These are phyloP conservation scores for Nemania serpens DNA, from an alignment of 2,329 filamentous ascomycete species.

Conservation along the genomic window DNA sequence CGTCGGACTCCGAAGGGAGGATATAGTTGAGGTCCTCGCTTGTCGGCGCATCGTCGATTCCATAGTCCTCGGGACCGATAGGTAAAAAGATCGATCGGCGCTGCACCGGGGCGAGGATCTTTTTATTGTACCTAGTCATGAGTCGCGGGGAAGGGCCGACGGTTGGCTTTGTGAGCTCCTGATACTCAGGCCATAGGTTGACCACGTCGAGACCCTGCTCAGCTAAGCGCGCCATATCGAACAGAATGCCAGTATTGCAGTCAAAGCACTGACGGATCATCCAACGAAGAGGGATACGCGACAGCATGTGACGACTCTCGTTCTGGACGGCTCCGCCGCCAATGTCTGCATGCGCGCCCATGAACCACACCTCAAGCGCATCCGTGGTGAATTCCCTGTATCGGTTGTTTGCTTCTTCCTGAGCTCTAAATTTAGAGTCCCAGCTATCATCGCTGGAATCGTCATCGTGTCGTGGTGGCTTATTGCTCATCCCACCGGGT, in stretches of 20 bases:
- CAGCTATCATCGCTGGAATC: constrained; percentile 13
- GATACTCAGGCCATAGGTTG: constrained; percentile 21
- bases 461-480: neutral
- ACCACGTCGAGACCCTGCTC: constrained; percentile 21
- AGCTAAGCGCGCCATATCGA: constrained; percentile 18
- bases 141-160: constrained; percentile 4
- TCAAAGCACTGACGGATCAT: constrained; percentile 28
- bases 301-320: constrained; percentile 26
- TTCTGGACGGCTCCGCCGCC: constrained; percentile 24
- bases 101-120: constrained; percentile 17
- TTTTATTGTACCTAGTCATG: constrained; percentile 17
- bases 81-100: constrained; percentile 20
- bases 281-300: constrained; percentile 25
- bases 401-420: constrained; percentile 18
- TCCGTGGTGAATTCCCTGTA: constrained; percentile 22
- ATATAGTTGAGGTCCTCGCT: constrained; percentile 19
- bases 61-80: constrained; percentile 14
- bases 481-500: neutral
- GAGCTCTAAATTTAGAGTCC: constrained; percentile 17
- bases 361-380: constrained; percentile 28
- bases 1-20: constrained; percentile 22
- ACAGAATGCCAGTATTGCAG: constrained; percentile 24
- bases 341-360: constrained; percentile 24
- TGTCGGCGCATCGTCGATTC: constrained; percentile 18
- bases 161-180: neutral